Conservation (phyloP, 1,139 yeast genomes). For the Meyerozyma carpophila region DNA sequence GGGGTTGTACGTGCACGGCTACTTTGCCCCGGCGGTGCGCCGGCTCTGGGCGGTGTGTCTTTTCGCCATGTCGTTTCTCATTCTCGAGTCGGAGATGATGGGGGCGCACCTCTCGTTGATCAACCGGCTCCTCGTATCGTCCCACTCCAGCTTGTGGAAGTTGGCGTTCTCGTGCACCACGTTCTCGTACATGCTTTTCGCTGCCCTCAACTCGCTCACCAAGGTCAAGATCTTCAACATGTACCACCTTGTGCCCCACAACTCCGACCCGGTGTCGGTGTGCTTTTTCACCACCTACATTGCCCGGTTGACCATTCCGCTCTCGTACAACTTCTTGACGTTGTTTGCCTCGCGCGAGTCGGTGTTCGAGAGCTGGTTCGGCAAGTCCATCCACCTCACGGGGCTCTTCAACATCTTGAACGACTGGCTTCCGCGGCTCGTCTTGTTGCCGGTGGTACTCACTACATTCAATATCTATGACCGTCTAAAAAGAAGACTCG, state of each 20-base stretch:
- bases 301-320: conserved; percentile 76
- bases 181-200: conserved; percentile 62
- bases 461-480: conserved; percentile 70
- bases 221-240: conserved; percentile 66
- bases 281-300: conserved; percentile 78
- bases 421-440: conserved; percentile 68
- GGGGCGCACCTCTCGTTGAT: conserved; percentile 64
- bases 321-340: conserved; percentile 73
- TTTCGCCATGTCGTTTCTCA: conserved; percentile 37
- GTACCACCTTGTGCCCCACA: conserved; percentile 64
- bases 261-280: conserved; percentile 71
- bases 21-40: conserved; percentile 41
- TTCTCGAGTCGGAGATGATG: conserved; percentile 69
- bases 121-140: conserved; percentile 33
- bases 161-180: conserved; percentile 35
- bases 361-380: conserved; percentile 57
- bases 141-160: conserved; percentile 19
- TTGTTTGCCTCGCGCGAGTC: conserved; percentile 48
- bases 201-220: conserved; percentile 63
- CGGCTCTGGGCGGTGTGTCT: conserved; percentile 37
- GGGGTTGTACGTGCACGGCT: conserved; percentile 3
- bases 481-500: conserved; percentile 45
- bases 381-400: conserved; percentile 68
- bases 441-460: conserved; percentile 60
- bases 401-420: conserved; percentile 71